These are phyloP conservation scores for Blastocystis sp. DNA, from an alignment of 352 stramenopile genomes.

Conservation along the genomic window DNA sequence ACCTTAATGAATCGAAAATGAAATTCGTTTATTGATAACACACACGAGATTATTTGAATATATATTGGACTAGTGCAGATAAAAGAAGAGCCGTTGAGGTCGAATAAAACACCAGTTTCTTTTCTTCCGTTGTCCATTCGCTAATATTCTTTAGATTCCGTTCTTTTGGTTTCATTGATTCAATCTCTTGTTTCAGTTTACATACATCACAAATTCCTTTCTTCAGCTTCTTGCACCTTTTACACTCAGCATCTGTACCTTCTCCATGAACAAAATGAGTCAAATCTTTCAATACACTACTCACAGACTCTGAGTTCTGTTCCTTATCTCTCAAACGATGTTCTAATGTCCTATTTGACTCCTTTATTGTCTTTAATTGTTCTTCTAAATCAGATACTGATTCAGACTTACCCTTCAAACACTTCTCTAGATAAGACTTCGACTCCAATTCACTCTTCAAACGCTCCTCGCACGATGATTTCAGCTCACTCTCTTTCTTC, in stretches of 20 bases:
- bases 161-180: background rate
- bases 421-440: background rate
- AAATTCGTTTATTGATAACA: constrained; percentile 1
- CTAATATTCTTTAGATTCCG: background rate
- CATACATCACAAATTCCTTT: background rate
- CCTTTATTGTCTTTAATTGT: background rate
- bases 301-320: background rate
- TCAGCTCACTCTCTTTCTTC: background rate
- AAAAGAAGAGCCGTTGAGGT: background rate
- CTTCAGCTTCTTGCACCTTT: background rate
- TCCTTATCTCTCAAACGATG: background rate
- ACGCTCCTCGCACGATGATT: background rate
- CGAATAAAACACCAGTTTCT: background rate
- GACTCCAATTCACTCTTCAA: background rate
- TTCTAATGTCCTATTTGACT: constrained; percentile 15
- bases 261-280: background rate
- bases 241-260: background rate
- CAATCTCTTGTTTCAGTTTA: background rate
- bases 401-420: background rate
- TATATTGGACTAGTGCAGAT: background rate
- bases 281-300: background rate
- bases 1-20: background rate
- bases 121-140: background rate
- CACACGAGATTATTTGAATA: constrained; percentile 18
- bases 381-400: background rate